Evolutionary conservation across 768 basidiomycete genomes (phyloP), one percentile per base, ranked within the genome.

Genomic region (Vararia minispora): DNA sequence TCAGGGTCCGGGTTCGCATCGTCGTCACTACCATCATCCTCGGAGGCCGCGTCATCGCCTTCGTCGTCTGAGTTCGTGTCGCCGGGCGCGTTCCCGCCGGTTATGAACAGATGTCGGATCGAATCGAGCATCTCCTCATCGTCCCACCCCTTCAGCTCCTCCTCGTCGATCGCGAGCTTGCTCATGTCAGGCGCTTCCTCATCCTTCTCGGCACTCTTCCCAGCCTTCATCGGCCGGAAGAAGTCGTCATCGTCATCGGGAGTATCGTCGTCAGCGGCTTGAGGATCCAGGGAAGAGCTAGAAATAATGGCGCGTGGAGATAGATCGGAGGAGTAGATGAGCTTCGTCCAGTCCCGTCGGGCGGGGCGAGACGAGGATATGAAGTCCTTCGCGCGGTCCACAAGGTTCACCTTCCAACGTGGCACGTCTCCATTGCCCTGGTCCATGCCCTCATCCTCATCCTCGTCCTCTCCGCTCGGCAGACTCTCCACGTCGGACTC

Each of bases 101-200:
- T 94, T 55, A 99, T 94, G 62, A 99, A 99, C 35, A 94, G 64
- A 39, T 75, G 66, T 5, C 86, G 75, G 52, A 99, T 78, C 2
- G 86, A 82, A 36, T 95, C 86, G 17, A 98, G 68, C 56, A 86
- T 69, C 17, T 73, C 78, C 45, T 92, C 85, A 44, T 86, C 76
- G 41, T 83, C 78, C 92, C 91, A 97, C 49, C 74, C 73, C 43
- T 66, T 71, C 41, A 86, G 57, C 31, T 63, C 63, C 18, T 75
- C 71, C 1, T 49, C 48, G 29, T 68, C 56, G n/a, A 76, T 35
- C 0, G 49, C 50, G 36, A 72, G 76, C 56, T 91, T 92, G 6
- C 78, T 69, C 54, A 68, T 72, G 56, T 94, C 91, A 25, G 78
- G 46, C 35, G 78, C 74, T 2, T 69, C 66, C n/a, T 64, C 62